Conservation (phyloP, 208 protist species). For the Phytomonas sp. region DNA sequence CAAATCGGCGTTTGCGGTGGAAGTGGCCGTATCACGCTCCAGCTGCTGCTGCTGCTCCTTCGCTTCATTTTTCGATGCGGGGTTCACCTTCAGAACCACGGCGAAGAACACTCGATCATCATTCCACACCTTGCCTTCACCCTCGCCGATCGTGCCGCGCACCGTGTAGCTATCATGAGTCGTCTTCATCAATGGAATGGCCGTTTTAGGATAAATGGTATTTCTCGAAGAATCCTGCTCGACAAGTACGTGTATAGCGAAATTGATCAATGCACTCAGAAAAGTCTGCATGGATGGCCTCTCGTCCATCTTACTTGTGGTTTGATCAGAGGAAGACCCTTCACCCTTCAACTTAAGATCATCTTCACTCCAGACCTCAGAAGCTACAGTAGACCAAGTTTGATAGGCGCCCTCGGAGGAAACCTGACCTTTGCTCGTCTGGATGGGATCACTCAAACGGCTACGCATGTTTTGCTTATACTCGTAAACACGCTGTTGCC, state of each 20-base stretch:
- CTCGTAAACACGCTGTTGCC: conserved; percentile 44
- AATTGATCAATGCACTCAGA: conserved; percentile 13
- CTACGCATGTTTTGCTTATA: conserved; percentile 41
- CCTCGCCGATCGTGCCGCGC: background rate
- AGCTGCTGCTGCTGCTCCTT: background rate
- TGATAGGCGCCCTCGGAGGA: too few relatives aligned
- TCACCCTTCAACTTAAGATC: too few relatives aligned
- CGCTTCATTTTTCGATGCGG: background rate
- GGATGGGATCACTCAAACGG: too few relatives aligned
- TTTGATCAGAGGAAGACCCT: too few relatives aligned
- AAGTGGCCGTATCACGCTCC: background rate
- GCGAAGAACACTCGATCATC: conserved; percentile 54
- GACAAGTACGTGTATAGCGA: background rate
- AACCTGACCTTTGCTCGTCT: too few relatives aligned
- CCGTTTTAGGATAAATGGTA: background rate
- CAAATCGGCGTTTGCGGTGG: background rate
- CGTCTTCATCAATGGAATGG: background rate
- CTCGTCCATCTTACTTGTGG: too few relatives aligned
- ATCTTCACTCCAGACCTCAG: too few relatives aligned
- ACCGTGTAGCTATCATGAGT: background rate
- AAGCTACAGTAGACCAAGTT: too few relatives aligned
- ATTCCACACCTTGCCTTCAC: conserved; percentile 15
- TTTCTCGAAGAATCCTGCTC: background rate
- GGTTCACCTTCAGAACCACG: conserved; percentile 14
- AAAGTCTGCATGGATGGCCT: background rate